Conservation (phyloP, 371 early-diverging fungal species). For the Nematocida ironsii region DNA sequence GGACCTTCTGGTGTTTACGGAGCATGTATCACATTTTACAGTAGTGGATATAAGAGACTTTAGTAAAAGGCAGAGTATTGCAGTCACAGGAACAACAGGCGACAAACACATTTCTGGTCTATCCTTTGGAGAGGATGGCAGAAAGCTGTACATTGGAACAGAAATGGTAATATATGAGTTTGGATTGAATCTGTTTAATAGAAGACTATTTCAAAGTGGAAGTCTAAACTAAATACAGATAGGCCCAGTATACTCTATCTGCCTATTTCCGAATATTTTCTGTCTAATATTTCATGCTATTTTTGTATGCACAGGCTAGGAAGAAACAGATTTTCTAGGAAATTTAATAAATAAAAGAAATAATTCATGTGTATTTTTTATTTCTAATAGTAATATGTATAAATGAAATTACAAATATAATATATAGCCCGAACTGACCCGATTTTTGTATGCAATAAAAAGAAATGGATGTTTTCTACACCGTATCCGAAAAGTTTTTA, state of each 20-base stretch:
- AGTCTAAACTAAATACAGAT: constrained; percentile 9
- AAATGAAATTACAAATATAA: too few relatives aligned
- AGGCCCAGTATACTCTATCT: too few relatives aligned
- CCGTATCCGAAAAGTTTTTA: constrained; percentile 11
- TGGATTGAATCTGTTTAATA: constrained; percentile 28
- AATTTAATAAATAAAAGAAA: too few relatives aligned
- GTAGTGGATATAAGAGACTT: constrained; percentile 65
- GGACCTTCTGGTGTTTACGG: constrained; percentile 68
- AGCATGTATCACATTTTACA: constrained; percentile 67
- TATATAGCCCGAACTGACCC: too few relatives aligned
- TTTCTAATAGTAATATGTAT: too few relatives aligned
- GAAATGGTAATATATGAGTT: constrained; percentile 58
- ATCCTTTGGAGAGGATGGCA: constrained; percentile 59
- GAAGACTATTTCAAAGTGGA: constrained; percentile 45
- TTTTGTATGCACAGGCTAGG: too few relatives aligned
- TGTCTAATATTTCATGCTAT: too few relatives aligned
- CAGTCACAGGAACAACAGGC: constrained; percentile 29
- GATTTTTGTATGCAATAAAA: too few relatives aligned
- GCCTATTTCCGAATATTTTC: too few relatives aligned
- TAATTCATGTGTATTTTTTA: too few relatives aligned
- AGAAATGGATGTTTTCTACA: neutral
- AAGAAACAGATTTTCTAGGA: too few relatives aligned
- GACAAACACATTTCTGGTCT: constrained; percentile 66
- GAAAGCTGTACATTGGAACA: constrained; percentile 61
- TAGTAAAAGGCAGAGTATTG: constrained; percentile 59